Conservation (phyloP, 352 stramenopile species). For the Globisporangium okanoganense region DNA sequence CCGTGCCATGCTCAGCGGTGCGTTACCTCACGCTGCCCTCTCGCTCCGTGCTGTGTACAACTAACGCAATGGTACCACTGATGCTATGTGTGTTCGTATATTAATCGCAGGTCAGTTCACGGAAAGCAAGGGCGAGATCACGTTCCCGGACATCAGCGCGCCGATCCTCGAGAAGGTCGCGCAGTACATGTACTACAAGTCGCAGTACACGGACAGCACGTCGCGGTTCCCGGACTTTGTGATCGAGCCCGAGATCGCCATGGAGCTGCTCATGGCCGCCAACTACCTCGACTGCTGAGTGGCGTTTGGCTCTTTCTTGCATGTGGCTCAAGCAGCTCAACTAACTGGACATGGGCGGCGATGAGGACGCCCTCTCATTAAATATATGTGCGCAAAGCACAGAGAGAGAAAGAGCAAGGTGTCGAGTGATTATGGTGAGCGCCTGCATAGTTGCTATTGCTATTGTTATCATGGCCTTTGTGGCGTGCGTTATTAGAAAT, state of each 20-base stretch:
- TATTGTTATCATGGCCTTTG: background rate
- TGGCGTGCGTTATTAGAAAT: constrained; percentile 5
- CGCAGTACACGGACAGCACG: constrained; percentile 92
- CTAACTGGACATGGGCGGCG: too few relatives aligned
- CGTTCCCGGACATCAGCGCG: constrained; percentile 95
- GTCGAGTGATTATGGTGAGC: background rate
- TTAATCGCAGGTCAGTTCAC: constrained; percentile 77
- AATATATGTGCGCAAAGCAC: background rate
- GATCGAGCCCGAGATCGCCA: constrained; percentile 97
- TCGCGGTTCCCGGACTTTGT: constrained; percentile 95
- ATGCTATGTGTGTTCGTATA: background rate
- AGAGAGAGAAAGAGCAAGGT: background rate
- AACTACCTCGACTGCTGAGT: constrained; percentile 96
- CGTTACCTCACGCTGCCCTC: constrained; percentile 24
- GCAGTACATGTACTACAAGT: constrained; percentile 99
- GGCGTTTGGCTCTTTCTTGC: too few relatives aligned
- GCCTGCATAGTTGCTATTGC: background rate
- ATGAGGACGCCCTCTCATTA: background rate
- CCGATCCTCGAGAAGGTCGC: constrained; percentile 97
- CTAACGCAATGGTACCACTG: too few relatives aligned
- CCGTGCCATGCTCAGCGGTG: constrained; percentile 94
- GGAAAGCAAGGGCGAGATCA: constrained; percentile 94
- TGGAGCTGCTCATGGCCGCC: constrained; percentile 96
- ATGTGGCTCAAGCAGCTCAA: background rate
- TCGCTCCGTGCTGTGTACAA: background rate